Evolutionary conservation across 805 yeast genomes (phyloP), one percentile per base, ranked within the genome.

Genomic region (Phaffomyces thermotolerans): DNA sequence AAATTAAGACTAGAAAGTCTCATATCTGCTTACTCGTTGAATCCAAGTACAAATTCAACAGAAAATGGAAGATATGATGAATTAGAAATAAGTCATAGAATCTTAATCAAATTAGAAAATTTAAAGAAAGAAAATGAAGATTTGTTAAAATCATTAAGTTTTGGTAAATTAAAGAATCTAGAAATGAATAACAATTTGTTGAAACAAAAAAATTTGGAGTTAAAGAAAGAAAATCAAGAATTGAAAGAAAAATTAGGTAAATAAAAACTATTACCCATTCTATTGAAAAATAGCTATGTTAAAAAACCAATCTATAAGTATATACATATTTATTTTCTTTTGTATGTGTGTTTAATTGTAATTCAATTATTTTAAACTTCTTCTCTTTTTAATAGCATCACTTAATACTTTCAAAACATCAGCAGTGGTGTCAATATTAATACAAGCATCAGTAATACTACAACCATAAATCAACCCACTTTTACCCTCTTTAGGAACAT

Each of bases 391-490:
- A 27, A 91, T 93, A 47, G 96, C 95, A 30, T 75, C 75, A 23
- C 97, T 81, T 56, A 91, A 76, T 41, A 71, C 69, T 41, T 72
- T 74, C 54, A 91, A 72, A 43, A 88, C 91, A 23, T 64, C 67
- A 39, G 73, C 91, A 15, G 99, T 91, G 39, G 79, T 71, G 42
- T 84, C 93, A 88, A 95, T 87, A 47, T 87, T 76, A 48, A 91
- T 89, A 73, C 99, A 91, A 29, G 96, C 96, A 66, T 91, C 99
- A n/a, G 99, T 91, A 57, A 91, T 89, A 27, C 95, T 85, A 50
- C 89, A 86, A 50, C 99, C 99, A 68, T 91, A 91, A 59, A 84
- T 78, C 66, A 91, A 76, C 20, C 72, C 77, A 43, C 72, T 73
- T 60, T 83, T 82, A 43, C 95, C 96, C 41, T 81, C 83, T 45